Conservation (phyloP, 305 asterid genomes). For the Rubia tinctorum region DNA sequence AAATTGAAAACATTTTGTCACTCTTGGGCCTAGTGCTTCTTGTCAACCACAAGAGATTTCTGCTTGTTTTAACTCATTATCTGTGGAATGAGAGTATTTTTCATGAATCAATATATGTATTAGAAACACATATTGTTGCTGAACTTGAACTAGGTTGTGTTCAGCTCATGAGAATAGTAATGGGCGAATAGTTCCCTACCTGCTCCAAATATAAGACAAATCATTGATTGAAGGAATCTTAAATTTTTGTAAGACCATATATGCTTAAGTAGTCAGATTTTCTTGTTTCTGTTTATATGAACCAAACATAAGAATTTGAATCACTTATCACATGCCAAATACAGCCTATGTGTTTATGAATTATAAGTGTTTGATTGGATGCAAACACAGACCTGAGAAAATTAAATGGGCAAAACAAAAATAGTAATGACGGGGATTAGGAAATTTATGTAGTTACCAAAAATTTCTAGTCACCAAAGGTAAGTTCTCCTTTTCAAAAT, state of each 20-base stretch:
- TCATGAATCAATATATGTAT: neutral
- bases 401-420: neutral
- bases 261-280: no score
- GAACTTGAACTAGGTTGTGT: no score
- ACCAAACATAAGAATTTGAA: no score
- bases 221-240: no score
- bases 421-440: neutral
- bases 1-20: neutral
- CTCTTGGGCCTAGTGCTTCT: neutral
- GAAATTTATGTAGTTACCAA: neutral
- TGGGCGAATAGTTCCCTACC: no score
- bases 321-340: no score
- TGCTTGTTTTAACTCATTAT: neutral
- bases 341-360: no score
- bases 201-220: no score
- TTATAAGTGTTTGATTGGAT: no score
- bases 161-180: no score
- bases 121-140: neutral
- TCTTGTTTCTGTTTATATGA: no score
- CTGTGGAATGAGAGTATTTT: neutral
- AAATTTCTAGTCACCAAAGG: neutral
- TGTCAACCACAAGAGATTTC: neutral
- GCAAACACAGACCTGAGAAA: neutral
- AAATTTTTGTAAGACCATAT: no score
- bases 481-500: neutral